Evolutionary conservation across 768 basidiomycete genomes (phyloP).

Genomic region (Suillus discolor): DNA sequence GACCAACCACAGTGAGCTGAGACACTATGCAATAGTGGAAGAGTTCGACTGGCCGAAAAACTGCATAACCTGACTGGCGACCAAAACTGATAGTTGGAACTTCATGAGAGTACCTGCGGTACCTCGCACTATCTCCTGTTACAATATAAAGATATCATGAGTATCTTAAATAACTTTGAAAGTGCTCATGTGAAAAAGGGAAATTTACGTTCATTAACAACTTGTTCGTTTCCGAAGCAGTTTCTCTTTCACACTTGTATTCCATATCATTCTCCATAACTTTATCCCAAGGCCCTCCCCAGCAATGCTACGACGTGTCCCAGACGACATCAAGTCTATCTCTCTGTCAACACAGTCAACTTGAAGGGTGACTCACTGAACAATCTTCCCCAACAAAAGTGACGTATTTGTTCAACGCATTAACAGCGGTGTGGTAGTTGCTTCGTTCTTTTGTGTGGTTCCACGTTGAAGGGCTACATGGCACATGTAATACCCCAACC

Average conservation of each 20-base stretch:
- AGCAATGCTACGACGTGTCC: background rate
- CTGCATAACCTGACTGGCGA: background rate
- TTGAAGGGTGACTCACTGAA: background rate
- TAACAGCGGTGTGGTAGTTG: background rate
- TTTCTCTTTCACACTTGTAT: background rate
- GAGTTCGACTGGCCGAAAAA: background rate
- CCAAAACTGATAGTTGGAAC: background rate
- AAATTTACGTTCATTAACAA: background rate
- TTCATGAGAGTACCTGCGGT: background rate
- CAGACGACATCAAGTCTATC: background rate
- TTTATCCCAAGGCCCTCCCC: background rate
- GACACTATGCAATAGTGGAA: background rate
- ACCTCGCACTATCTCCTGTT: background rate
- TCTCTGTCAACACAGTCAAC: background rate
- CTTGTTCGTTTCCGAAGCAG: slow-evolving; percentile 2
- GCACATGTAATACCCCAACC: background rate
- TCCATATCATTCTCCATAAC: background rate
- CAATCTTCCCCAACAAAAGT: background rate
- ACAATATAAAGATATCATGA: background rate
- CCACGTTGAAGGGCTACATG: background rate
- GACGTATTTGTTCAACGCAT: background rate
- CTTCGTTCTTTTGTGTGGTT: background rate
- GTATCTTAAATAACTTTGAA: background rate
- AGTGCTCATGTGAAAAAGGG: background rate
- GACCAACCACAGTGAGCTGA: background rate